These are phyloP conservation scores for Suhomyces coccinellae DNA, from an alignment of 1,139 yeast genomes.

Conservation along the genomic window DNA sequence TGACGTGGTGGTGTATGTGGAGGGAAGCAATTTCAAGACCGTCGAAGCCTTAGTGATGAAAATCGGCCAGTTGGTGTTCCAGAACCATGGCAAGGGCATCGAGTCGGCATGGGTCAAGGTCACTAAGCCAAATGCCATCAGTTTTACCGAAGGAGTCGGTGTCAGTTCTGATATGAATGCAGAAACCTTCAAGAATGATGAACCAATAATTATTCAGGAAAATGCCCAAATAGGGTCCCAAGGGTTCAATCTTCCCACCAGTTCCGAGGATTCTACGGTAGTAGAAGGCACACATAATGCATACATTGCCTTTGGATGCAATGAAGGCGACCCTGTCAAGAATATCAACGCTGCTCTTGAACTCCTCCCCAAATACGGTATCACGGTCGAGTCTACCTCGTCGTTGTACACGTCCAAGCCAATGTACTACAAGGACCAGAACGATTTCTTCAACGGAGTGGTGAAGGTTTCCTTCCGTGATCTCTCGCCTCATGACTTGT, in stretches of 20 bases:
- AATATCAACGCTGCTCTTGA: constrained; percentile 62
- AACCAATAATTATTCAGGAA: constrained; percentile 20
- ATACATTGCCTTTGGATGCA: constrained; percentile 87
- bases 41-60: constrained; percentile 87
- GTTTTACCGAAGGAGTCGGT: constrained; percentile 87
- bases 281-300: constrained; percentile 48
- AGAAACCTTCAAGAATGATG: constrained; percentile 30
- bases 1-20: constrained; percentile 58
- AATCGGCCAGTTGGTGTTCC: constrained; percentile 64
- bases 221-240: neutral
- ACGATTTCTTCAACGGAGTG: constrained; percentile 83
- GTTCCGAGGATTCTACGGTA: constrained; percentile 15
- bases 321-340: constrained; percentile 67
- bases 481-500: constrained; percentile 62
- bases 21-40: constrained; percentile 76
- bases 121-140: constrained; percentile 84
- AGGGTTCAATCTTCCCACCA: constrained; percentile 17
- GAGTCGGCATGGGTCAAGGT: constrained; percentile 56
- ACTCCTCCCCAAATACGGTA: constrained; percentile 43
- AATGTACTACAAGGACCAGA: constrained; percentile 84
- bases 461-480: constrained; percentile 54
- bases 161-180: constrained; percentile 62
- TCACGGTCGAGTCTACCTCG: constrained; percentile 62
- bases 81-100: constrained; percentile 30
- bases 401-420: constrained; percentile 87